phyloP scores from a whole-genome alignment of 805 yeast species.

The Metschnikowia cerradonensis region DNA sequence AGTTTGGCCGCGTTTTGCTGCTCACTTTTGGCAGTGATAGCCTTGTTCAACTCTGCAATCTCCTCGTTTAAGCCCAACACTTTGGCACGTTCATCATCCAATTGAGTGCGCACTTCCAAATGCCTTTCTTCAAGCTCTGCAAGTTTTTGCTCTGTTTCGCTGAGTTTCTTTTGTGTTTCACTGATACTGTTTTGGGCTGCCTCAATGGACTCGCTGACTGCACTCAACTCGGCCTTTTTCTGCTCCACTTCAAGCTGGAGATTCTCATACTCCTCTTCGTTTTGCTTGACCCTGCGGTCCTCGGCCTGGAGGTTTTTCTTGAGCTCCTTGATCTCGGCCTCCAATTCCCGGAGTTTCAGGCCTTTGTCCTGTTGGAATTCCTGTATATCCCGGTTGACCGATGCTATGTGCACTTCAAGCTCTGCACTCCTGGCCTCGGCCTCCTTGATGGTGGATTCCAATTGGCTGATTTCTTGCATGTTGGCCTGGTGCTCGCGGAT shows the following conservation, averaged over 20 bases:
- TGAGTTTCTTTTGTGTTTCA: constrained; percentile 19
- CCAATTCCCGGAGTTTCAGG: constrained; percentile 65
- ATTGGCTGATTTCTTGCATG: constrained; percentile 40
- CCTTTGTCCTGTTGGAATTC: constrained; percentile 82
- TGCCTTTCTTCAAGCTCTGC: constrained; percentile 20
- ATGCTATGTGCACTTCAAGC: constrained; percentile 42
- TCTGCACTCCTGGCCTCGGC: constrained; percentile 21
- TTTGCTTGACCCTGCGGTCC: constrained; percentile 41
- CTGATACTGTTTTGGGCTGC: constrained; percentile 31
- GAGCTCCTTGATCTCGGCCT: constrained; percentile 44
- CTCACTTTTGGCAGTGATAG: constrained; percentile 43
- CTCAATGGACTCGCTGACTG: constrained; percentile 39
- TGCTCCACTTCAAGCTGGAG: constrained; percentile 72
- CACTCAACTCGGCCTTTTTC: constrained; percentile 49
- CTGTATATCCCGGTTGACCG: constrained; percentile 68
- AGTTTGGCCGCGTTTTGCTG: constrained; percentile 45
- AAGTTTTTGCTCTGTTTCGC: constrained; percentile 21
- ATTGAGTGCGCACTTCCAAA: constrained; percentile 22
- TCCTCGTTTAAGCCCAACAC: constrained; percentile 74
- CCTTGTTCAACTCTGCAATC: constrained; percentile 51
- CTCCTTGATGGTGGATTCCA: constrained; percentile 40
- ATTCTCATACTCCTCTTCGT: constrained; percentile 55
- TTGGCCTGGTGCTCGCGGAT: constrained; percentile 47
- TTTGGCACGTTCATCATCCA: constrained; percentile 55
- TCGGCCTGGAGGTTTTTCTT: constrained; percentile 33